These are phyloP conservation scores for Chenopodium suecicum DNA, from an alignment of 148 eudicot genomes.

Conservation along the genomic window DNA sequence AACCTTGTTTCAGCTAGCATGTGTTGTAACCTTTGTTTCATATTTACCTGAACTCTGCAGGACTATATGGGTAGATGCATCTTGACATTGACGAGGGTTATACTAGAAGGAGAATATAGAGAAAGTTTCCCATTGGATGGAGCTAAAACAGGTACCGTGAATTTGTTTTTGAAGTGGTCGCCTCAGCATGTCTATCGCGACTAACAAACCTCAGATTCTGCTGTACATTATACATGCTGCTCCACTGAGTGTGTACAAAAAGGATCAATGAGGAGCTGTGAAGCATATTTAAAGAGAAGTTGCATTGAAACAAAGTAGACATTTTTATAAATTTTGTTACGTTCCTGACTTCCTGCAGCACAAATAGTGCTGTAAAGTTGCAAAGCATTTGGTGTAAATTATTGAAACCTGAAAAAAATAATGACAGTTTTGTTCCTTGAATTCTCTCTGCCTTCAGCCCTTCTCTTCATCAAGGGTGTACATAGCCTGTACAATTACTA, in stretches of 20 bases:
- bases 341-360: neutral
- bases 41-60: conserved; percentile 36
- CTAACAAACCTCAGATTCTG: conserved; percentile 11
- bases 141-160: conserved; percentile 70
- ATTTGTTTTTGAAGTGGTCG: conserved; percentile 71
- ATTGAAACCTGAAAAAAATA: neutral
- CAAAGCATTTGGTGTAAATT: conserved; percentile 16
- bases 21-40: neutral
- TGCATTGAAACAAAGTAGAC: conserved; percentile 3
- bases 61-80: conserved; percentile 95
- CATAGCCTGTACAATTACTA: neutral
- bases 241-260: conserved; percentile 25
- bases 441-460: neutral
- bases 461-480: neutral
- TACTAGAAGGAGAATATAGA: conserved; percentile 83
- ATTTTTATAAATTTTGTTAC: neutral
- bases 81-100: conserved; percentile 79
- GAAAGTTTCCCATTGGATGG: conserved; percentile 70
- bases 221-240: conserved; percentile 21
- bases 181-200: conserved; percentile 89
- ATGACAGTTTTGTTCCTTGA: conserved; percentile 7
- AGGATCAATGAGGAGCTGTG: neutral
- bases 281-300: neutral
- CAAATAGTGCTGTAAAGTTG: conserved; percentile 1
- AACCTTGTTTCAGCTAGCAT: neutral